Percentiles rank a stretch among this genome's conserved stretches.
These are phyloP conservation scores for Ensete glaucum DNA, from an alignment of 176 grass and related monocot genomes.

Conservation along the genomic window DNA sequence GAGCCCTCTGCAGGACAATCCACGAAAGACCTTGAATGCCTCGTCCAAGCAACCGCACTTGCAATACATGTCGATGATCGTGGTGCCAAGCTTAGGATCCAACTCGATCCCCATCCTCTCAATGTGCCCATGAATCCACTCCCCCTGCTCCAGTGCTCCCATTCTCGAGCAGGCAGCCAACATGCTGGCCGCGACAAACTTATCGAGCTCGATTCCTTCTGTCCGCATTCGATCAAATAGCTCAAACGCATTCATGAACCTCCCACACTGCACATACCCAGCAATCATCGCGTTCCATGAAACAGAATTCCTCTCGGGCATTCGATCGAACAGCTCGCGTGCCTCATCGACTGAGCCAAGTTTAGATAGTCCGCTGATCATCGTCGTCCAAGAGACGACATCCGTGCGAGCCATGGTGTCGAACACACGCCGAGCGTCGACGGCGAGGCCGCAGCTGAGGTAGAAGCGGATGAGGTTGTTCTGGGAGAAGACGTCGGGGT, in stretches of 20 bases:
- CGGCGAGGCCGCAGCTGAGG: conserved; percentile 33
- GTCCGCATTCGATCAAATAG: conserved; percentile 56
- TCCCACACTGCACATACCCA: conserved; percentile 40
- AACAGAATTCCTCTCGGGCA: conserved; percentile 59
- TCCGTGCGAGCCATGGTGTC: conserved; percentile 2
- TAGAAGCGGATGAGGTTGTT: conserved; percentile 65
- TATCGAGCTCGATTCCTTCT: conserved; percentile 33
- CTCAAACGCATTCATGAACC: conserved; percentile 52
- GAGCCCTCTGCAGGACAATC: conserved; percentile 28
- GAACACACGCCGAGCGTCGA: conserved; percentile 40
- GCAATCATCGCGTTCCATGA: conserved; percentile 91
- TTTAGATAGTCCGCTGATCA: conserved; percentile 55
- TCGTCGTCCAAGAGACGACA: conserved; percentile 71
- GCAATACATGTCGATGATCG: conserved; percentile 86
- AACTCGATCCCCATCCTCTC: conserved; percentile 34
- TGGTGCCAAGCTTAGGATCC: conserved; percentile 50
- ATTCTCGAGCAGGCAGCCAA: conserved; percentile 55
- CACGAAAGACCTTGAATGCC: conserved; percentile 39
- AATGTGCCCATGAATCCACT: conserved; percentile 54
- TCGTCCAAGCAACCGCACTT: conserved; percentile 73
- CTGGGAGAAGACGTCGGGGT: conserved; percentile 38
- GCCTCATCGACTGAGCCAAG: conserved; percentile 45
- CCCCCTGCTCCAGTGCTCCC: conserved; percentile 35
- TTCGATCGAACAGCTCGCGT: conserved; percentile 56
- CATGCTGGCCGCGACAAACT: conserved; percentile 46